A percentile compares a stretch with the other conserved stretches of the same genome.
Conservation (phyloP, 768 basidiomycete genomes). For the Ramaria sp. region DNA sequence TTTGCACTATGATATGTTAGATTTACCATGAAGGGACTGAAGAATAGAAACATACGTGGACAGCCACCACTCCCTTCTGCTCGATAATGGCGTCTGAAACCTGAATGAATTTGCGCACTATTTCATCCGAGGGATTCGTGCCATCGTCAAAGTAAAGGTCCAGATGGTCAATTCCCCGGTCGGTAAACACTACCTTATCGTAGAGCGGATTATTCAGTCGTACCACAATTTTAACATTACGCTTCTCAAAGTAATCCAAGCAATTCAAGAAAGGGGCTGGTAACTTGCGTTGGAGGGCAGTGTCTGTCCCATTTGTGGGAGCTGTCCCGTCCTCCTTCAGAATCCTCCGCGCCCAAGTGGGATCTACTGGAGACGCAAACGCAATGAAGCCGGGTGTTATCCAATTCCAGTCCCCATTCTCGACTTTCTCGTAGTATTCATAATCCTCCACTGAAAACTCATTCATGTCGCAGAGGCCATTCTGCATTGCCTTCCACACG, state of each 20-base stretch:
- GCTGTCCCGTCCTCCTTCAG: constrained; percentile 32
- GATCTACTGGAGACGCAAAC: constrained; percentile 85
- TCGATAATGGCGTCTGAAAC: constrained; percentile 71
- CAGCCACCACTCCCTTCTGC: constrained; percentile 70
- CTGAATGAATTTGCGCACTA: constrained; percentile 85
- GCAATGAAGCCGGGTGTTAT: constrained; percentile 86
- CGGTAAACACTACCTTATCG: constrained; percentile 69
- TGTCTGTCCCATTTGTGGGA: constrained; percentile 24
- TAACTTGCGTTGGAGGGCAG: constrained; percentile 69
- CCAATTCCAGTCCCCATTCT: constrained; percentile 96
- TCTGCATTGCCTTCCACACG: constrained; percentile 83
- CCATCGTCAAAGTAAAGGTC: constrained; percentile 98
- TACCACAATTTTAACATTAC: constrained; percentile 81
- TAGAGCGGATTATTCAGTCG: constrained; percentile 91
- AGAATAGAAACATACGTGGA: constrained; percentile 51
- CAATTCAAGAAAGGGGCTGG: constrained; percentile 80
- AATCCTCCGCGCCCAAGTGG: constrained; percentile 70
- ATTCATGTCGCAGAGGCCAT: constrained; percentile 87
- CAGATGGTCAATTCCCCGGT: constrained; percentile 78
- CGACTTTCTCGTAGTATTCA: constrained; percentile 90
- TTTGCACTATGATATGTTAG: constrained; percentile 55
- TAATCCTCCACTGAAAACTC: constrained; percentile 91
- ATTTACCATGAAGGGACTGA: constrained; percentile 15
- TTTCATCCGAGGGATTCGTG: constrained; percentile 93
- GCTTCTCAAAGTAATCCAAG: constrained; percentile 84